Base-by-base conservation (phyloP, 1,284 basidiomycete genomes). In the Puccinia brachypodii region DNA sequence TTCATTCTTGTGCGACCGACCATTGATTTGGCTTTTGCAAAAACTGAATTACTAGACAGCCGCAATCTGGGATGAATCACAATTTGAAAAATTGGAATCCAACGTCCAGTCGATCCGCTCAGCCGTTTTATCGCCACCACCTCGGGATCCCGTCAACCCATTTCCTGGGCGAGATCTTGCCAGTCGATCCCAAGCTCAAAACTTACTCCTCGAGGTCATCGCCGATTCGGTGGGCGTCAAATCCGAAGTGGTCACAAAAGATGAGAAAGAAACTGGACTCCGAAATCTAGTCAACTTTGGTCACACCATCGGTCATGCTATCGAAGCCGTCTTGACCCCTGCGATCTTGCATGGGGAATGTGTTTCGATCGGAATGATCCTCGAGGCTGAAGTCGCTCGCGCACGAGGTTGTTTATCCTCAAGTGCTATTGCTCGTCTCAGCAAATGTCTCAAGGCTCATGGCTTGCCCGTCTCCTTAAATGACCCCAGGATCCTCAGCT, bases 211-310 rank as follows among this genome's bases (percentile, higher is more conserved):
- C 31, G 91, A 90, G 36, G 91, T 96, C 85, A 94, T 96, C 85
- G 90, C 91, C 28, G 94, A 92, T 2, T 95, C 94, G 25, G 94
- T 94, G 87, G 91, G 91, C 81, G 95, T 96, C 83, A 97, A 98
- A 88, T 91, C 95, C 0, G 93, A 96, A 87, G 97, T 98, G 85
- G 95, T 98, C 83, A 95, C 95, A 44, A 90, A 94, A 84, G 95
- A 98, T 88, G 94, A 95, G 87, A 93, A 92, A 85, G 96, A 98
- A 88, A 95, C 95, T 0, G 94, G 96, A 58, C 90, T 98, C 56
- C 93, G 95, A 83, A 97, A 97, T 88, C 91, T 98, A 72, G 95
- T 98, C 88, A 98, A 98, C 88, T 98, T 97, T 85, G 96, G 95
- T 0, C 96, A 98, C 87, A 94, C 93, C 50, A 95, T 98, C 85